These are phyloP conservation scores for Calonectria naviculata DNA, from an alignment of 2,329 filamentous ascomycete genomes.

Conservation along the genomic window DNA sequence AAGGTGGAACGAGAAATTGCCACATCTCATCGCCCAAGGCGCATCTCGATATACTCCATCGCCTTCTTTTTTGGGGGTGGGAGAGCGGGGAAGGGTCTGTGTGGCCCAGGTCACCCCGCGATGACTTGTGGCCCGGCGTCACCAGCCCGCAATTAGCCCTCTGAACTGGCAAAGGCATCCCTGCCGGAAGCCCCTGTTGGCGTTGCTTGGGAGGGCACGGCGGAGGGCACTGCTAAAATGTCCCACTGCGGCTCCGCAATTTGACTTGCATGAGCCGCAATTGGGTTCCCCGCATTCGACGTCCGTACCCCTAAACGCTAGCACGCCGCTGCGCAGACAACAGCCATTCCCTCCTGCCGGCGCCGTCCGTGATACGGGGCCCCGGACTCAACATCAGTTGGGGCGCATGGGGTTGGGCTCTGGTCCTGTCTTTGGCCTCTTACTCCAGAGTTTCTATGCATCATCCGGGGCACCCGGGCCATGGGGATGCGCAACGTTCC, in stretches of 20 bases:
- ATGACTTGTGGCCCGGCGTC: constrained; percentile 22
- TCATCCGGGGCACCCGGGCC: constrained; percentile 27
- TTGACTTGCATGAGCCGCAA: constrained; percentile 46
- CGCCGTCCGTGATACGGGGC: constrained; percentile 36
- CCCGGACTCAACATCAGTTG: constrained; percentile 34
- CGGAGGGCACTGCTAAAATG: constrained; percentile 24
- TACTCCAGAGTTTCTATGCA: constrained; percentile 10
- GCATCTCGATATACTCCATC: constrained; percentile 21
- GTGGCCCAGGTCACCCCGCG: constrained; percentile 38
- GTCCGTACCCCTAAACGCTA: constrained; percentile 26
- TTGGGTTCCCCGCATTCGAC: constrained; percentile 42
- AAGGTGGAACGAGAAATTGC: constrained; percentile 19
- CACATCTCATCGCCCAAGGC: constrained; percentile 23
- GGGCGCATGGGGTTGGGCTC: constrained; percentile 24
- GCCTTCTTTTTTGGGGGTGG: constrained; percentile 30
- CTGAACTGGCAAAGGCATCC: constrained; percentile 26
- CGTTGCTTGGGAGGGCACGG: constrained; percentile 15
- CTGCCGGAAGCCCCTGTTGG: constrained; percentile 16
- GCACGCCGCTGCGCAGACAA: constrained; percentile 25
- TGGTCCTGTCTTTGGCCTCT: constrained; percentile 6
- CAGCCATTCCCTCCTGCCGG: constrained; percentile 35
- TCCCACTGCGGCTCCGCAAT: constrained; percentile 44
- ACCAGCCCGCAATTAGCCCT: constrained; percentile 34
- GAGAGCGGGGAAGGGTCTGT: constrained; percentile 32
- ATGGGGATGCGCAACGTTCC: constrained; percentile 13